Evolutionary conservation across 2,329 filamentous ascomycete genomes (phyloP).

Genomic region (Diaporthe australafricana): DNA sequence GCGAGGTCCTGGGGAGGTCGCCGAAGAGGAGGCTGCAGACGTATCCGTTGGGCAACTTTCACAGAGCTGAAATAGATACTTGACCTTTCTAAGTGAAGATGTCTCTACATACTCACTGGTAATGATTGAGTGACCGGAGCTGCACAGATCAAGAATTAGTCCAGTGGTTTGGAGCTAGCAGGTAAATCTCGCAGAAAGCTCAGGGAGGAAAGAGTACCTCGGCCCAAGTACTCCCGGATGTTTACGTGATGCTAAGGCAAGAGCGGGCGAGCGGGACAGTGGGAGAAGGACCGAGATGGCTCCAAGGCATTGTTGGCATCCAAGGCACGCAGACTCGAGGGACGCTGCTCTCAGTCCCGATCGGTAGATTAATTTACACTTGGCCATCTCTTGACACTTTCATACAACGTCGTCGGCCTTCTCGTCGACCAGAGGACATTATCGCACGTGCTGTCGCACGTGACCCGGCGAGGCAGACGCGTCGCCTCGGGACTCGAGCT

Average conservation of each 20-base stretch:
- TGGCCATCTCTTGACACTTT: not conserved
- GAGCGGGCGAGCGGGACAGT: not conserved
- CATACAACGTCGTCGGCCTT: not conserved
- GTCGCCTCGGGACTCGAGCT: constrained; percentile 24
- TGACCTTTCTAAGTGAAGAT: not conserved
- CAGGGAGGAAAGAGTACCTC: not conserved
- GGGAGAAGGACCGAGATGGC: not conserved
- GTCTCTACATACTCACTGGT: too few species aligned
- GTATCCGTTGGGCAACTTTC: not conserved
- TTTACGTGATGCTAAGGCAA: constrained; percentile 11
- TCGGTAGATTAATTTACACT: too few species aligned
- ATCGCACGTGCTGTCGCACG: constrained; percentile 26
- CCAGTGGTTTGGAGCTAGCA: not conserved
- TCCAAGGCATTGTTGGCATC: not conserved
- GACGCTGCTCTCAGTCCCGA: not conserved
- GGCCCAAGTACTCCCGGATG: not conserved
- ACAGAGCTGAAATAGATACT: not conserved
- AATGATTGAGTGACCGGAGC: not conserved
- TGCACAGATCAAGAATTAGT: not conserved
- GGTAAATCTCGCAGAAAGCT: not conserved
- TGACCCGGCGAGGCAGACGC: constrained; percentile 38
- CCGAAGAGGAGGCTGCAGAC: not conserved
- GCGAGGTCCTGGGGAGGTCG: not conserved
- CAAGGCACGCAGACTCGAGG: not conserved
- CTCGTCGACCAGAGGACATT: not conserved